A percentile compares a stretch with the other conserved stretches of the same genome.
These are phyloP conservation scores for Colletotrichum ledebouriae DNA, from an alignment of 2,329 filamentous ascomycete species.

Conservation along the genomic window DNA sequence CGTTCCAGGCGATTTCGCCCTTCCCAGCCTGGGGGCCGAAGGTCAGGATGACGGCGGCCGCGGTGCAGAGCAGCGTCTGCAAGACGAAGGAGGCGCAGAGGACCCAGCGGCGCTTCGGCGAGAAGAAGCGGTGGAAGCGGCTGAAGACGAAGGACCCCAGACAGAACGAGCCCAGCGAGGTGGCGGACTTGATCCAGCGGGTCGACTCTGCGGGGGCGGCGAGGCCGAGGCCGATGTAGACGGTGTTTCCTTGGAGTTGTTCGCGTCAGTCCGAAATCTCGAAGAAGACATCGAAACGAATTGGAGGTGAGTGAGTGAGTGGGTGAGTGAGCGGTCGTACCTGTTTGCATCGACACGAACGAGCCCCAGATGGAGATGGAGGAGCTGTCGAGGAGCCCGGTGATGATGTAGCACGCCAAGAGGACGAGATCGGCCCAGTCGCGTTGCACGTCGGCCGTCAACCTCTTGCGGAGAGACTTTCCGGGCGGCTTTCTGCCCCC, in stretches of 20 bases:
- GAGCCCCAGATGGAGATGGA: constrained; percentile 83
- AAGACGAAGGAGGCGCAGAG: constrained; percentile 69
- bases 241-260: constrained; percentile 72
- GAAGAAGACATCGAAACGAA: neutral
- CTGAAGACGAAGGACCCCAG: constrained; percentile 79
- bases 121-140: constrained; percentile 74
- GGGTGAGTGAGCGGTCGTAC: constrained; percentile 54
- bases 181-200: constrained; percentile 79
- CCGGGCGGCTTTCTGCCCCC: constrained; percentile 42
- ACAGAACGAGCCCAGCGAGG: constrained; percentile 79
- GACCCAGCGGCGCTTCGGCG: constrained; percentile 74
- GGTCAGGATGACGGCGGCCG: constrained; percentile 59
- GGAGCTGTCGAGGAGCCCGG: constrained; percentile 81
- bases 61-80: constrained; percentile 64
- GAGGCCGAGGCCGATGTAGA: constrained; percentile 83
- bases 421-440: constrained; percentile 77
- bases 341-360: constrained; percentile 88
- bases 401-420: constrained; percentile 81
- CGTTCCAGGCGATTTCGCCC: constrained; percentile 67
- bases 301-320: no score
- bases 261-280: neutral
- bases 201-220: constrained; percentile 66
- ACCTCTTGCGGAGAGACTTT: constrained; percentile 47
- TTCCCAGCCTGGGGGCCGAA: constrained; percentile 56
- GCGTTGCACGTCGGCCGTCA: constrained; percentile 66